Percentiles rank a stretch among this genome's conserved stretches.
These are phyloP conservation scores for Fusarium burgessii DNA, from an alignment of 2,329 filamentous ascomycete species.

Conservation along the genomic window DNA sequence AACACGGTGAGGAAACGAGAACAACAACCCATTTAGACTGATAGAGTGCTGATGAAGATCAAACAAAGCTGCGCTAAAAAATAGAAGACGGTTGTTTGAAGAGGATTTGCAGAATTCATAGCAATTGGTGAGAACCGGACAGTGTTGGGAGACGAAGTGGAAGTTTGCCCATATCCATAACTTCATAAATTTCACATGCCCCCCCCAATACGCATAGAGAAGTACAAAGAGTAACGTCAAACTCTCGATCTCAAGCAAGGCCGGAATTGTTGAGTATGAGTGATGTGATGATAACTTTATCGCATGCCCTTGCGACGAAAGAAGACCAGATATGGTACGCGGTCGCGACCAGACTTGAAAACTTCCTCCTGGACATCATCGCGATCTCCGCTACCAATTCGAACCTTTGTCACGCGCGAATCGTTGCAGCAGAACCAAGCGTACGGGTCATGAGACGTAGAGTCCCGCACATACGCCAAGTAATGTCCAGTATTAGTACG, in stretches of 20 bases:
- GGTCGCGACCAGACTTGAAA: slow-evolving; percentile 53
- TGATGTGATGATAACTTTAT: slow-evolving; percentile 13
- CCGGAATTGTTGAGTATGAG: not conserved
- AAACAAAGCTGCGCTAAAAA: slow-evolving; percentile 9
- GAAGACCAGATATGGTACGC: slow-evolving; percentile 62
- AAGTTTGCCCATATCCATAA: not conserved
- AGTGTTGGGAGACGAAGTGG: not conserved
- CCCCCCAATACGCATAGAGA: not conserved
- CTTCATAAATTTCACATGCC: not conserved
- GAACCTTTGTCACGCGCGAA: slow-evolving; percentile 54
- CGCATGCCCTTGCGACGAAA: slow-evolving; percentile 55
- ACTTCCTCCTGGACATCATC: slow-evolving; percentile 54
- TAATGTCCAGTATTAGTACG: slow-evolving; percentile 83
- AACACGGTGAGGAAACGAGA: not conserved
- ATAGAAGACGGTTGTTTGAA: slow-evolving; percentile 1
- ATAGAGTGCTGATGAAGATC: not conserved
- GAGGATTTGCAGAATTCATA: not conserved
- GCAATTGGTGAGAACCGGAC: not conserved
- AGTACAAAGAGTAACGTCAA: not conserved
- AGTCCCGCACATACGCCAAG: slow-evolving; percentile 74
- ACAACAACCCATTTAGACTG: not conserved
- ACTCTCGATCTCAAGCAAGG: not conserved
- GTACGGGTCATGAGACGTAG: slow-evolving; percentile 57
- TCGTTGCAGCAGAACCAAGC: slow-evolving; percentile 66
- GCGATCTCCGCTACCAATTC: slow-evolving; percentile 53